phyloP scores from a whole-genome alignment of 371 early-diverging fungal genomes.

The Nosema granulosis region DNA sequence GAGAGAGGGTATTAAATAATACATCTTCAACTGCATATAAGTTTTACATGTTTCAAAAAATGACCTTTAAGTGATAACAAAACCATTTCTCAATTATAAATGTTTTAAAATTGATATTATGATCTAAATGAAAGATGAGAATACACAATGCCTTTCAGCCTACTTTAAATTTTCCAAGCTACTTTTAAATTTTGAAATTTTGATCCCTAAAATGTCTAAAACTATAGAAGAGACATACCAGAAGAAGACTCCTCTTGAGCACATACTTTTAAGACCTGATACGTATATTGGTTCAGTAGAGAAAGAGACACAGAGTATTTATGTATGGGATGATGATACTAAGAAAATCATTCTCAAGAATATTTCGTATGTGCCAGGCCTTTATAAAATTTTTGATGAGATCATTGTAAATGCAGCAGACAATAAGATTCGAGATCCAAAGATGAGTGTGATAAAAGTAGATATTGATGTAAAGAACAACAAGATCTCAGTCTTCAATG shows the following conservation, averaged over 20 bases:
- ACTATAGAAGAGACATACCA: slow-evolving; percentile 89
- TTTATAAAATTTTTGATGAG: slow-evolving; percentile 99
- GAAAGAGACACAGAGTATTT: slow-evolving; percentile 75
- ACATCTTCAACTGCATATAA: too few species aligned
- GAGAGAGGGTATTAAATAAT: too few species aligned
- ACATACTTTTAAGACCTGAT: slow-evolving; percentile 92
- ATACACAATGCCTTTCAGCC: too few species aligned
- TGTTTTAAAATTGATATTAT: too few species aligned
- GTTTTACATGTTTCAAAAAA: too few species aligned
- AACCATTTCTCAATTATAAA: too few species aligned
- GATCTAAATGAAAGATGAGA: too few species aligned
- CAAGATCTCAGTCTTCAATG: slow-evolving; percentile 82
- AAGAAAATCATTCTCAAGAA: slow-evolving; percentile 71
- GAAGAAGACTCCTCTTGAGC: slow-evolving; percentile 94
- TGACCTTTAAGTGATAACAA: too few species aligned
- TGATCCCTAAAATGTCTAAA: slow-evolving; percentile 36
- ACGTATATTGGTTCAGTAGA: slow-evolving; percentile 97
- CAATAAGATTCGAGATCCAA: slow-evolving; percentile 78
- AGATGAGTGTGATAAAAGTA: slow-evolving; percentile 84
- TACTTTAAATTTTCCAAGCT: too few species aligned
- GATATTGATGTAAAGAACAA: slow-evolving; percentile 77
- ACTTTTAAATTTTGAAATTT: background rate
- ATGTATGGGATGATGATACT: slow-evolving; percentile 72
- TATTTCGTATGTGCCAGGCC: slow-evolving; percentile 84
- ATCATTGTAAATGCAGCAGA: slow-evolving; percentile 87